Percentiles rank a stretch among this genome's conserved stretches.
Conservation (phyloP, 108 stramenopile genomes). For the Discostella pseudostelligera region DNA sequence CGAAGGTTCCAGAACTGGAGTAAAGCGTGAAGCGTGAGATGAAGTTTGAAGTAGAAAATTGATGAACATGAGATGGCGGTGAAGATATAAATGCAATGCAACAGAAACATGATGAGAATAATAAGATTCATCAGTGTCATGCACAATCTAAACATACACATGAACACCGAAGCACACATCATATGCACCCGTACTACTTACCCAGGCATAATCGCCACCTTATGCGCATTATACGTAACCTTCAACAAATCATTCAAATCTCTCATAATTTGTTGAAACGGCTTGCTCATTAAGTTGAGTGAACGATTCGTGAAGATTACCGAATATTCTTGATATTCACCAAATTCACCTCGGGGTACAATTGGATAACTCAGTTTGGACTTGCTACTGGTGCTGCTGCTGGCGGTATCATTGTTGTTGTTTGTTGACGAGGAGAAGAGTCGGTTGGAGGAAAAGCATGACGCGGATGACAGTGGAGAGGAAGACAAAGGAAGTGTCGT, state of each 20-base stretch:
- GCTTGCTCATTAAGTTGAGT: slow-evolving; percentile 88
- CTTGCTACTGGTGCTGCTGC: neutral
- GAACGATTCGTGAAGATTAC: slow-evolving; percentile 92
- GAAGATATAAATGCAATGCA: too few species aligned
- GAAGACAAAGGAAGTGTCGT: too few species aligned
- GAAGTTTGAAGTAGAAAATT: too few species aligned
- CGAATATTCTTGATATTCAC: slow-evolving; percentile 79
- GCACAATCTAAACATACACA: too few species aligned
- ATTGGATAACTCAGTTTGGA: slow-evolving; percentile 37
- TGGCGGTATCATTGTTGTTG: neutral
- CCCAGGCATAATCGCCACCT: slow-evolving; percentile 91
- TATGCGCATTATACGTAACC: slow-evolving; percentile 85
- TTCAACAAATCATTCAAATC: slow-evolving; percentile 83
- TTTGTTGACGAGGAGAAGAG: neutral
- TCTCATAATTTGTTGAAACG: slow-evolving; percentile 89
- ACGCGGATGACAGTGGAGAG: too few species aligned
- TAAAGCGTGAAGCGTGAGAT: too few species aligned
- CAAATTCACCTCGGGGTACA: slow-evolving; percentile 74
- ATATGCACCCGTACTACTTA: too few species aligned
- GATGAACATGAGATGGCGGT: too few species aligned
- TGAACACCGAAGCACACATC: too few species aligned
- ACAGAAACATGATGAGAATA: too few species aligned
- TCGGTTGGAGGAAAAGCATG: neutral
- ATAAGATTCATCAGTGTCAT: too few species aligned
- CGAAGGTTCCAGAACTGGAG: slow-evolving; percentile 77